Base-by-base conservation (phyloP, 345 rosid species). In the Hypericum androsaemum region DNA sequence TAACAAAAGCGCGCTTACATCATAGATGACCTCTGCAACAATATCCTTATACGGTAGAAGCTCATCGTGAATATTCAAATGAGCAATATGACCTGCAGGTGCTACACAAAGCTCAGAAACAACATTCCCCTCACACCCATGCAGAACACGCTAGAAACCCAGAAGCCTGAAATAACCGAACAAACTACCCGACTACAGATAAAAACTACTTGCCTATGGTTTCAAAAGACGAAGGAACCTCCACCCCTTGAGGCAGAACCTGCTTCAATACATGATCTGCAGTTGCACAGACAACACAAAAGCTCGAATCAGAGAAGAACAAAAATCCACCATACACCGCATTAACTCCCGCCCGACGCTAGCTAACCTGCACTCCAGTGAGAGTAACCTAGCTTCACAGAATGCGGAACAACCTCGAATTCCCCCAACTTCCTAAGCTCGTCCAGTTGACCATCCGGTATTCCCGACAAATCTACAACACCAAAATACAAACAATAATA, bases 201-300 rank as follows among this genome's bases (percentile, higher is more conserved):
- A 60, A 59, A 61, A 38, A 69, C 72, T 65, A 84, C 89, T 78
- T 72, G 84, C 76, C 96, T 76, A 90, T 80, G 52, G 98, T 90
- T 76, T 90, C 95, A 48, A 92, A 88, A 38, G 96, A 92, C 46
- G 98, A 79, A 59, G 98, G 98, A 37, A 88, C 81, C 69, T 88
- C 96, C 40, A 82, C 79, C 60, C 95, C 95, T 47, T 73, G 71
- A 44, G 98, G 98, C 56, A 87, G 82, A 65, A 87, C 76, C 71
- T 84, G 85, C 89, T 81, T 84, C 76, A 90, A 48, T 56, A 92
- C 63, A 45, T 92, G 83, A 74, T 92, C 98, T 92, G 77, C 55
- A 58, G 70, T 47, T 22, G 32, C 50, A 54, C 52, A 46, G 6
- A 42, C 53, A 48, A 58, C 7, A 22, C 32, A 22, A 22, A 22